Conservation (phyloP, 345 rosid genomes). For the Gossypioides kirkii region DNA sequence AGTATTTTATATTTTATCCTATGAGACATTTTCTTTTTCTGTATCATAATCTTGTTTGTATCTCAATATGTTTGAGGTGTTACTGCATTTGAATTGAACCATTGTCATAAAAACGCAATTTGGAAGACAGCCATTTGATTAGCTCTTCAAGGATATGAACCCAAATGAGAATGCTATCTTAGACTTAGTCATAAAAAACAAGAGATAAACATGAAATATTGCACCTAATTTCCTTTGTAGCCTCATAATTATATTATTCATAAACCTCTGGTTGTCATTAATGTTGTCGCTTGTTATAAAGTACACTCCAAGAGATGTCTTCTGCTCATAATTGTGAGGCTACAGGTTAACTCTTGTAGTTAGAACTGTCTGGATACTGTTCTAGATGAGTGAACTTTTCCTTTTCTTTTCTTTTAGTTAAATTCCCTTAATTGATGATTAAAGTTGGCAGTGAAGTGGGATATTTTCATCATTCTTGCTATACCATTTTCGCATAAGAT, state of each 20-base stretch:
- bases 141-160: neutral
- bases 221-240: neutral
- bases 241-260: neutral
- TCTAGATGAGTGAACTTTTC: neutral
- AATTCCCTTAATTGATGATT: neutral
- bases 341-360: neutral
- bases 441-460: neutral
- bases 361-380: neutral
- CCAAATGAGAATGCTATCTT: neutral
- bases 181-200: neutral
- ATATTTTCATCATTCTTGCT: neutral
- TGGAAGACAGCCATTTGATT: neutral
- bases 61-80: neutral
- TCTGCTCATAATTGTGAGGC: neutral
- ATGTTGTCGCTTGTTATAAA: neutral
- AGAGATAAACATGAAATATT: neutral
- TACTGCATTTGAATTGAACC: slow-evolving; percentile 1
- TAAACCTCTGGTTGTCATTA: neutral
- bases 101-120: neutral
- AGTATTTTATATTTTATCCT: neutral
- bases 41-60: neutral
- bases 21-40: neutral
- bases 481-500: neutral
- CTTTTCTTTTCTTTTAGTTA: neutral
- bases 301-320: neutral